Evolutionary conservation across 305 asterid species (phyloP).

Genomic region (Striga hermonthica): DNA sequence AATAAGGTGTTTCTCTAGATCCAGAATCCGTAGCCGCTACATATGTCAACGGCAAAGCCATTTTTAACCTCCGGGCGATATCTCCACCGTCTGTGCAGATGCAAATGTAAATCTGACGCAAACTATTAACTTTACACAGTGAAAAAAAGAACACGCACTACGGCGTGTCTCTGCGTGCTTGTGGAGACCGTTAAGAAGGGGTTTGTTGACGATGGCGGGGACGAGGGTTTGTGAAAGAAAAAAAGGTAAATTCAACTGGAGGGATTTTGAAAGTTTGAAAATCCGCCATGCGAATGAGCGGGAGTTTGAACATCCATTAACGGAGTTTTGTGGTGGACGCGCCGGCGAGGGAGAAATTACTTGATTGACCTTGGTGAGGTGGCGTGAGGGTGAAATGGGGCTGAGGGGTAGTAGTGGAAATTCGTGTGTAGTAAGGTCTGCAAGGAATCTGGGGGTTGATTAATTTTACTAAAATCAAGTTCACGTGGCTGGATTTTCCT

Average conservation of each 20-base stretch:
- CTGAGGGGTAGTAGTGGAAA: slow-evolving; percentile 31
- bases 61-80: background rate
- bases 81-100: background rate
- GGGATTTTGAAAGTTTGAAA: slow-evolving; percentile 67
- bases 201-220: slow-evolving; percentile 45
- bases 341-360: slow-evolving; percentile 28
- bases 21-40: slow-evolving; percentile 50
- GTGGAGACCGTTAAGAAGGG: slow-evolving; percentile 45
- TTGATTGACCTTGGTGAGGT: slow-evolving; percentile 21
- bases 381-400: background rate
- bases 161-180: slow-evolving; percentile 27
- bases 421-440: slow-evolving; percentile 18
- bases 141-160: slow-evolving; percentile 12
- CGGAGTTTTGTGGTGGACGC: slow-evolving; percentile 33
- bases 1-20: slow-evolving; percentile 58
- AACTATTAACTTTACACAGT: background rate
- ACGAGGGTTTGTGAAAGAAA: slow-evolving; percentile 30
- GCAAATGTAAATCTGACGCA: background rate
- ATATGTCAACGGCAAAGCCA: slow-evolving; percentile 33
- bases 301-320: slow-evolving; percentile 41
- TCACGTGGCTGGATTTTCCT: slow-evolving; percentile 40
- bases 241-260: slow-evolving; percentile 30
- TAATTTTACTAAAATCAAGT: background rate
- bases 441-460: slow-evolving; percentile 35
- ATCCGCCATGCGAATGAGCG: slow-evolving; percentile 45